A percentile compares a stretch with the other conserved stretches of the same genome.
Evolutionary conservation across 345 rosid genomes (phyloP).

Genomic region (Salix exigua): DNA sequence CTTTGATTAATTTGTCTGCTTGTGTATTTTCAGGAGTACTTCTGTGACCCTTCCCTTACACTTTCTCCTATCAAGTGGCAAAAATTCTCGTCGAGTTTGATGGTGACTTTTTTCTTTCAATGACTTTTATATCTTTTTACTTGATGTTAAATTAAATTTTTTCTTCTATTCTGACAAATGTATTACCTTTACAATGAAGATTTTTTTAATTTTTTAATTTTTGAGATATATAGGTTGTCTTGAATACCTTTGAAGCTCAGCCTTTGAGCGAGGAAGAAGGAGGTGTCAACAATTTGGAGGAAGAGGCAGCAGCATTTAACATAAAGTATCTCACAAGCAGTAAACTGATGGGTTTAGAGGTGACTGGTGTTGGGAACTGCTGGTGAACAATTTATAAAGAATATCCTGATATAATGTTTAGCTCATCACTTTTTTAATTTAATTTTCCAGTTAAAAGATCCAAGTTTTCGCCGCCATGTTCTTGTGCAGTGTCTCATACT

Average conservation of each 20-base stretch:
- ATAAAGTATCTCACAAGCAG: slow-evolving; percentile 97
- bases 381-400: slow-evolving; percentile 6
- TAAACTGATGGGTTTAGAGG: slow-evolving; percentile 98
- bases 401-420: slow-evolving; percentile 10
- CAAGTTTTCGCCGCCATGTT: slow-evolving; percentile 93
- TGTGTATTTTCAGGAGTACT: slow-evolving; percentile 61
- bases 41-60: slow-evolving; percentile 81
- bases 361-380: slow-evolving; percentile 23
- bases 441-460: slow-evolving; percentile 77
- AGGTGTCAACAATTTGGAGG: slow-evolving; percentile 84
- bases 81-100: slow-evolving; percentile 74
- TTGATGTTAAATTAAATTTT: background rate
- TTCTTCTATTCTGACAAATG: background rate
- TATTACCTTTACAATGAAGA: background rate
- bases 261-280: slow-evolving; percentile 98
- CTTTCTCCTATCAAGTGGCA: slow-evolving; percentile 81
- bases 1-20: background rate
- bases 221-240: slow-evolving; percentile 60
- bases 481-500: slow-evolving; percentile 95
- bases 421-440: slow-evolving; percentile 3
- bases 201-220: slow-evolving; percentile 5
- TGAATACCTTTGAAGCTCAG: slow-evolving; percentile 91
- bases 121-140: slow-evolving; percentile 1
- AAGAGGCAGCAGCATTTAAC: slow-evolving; percentile 83
- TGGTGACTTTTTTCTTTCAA: slow-evolving; percentile 39